Evolutionary conservation across 1,284 basidiomycete species (phyloP).

Genomic region (Ustilago cynodontis): DNA sequence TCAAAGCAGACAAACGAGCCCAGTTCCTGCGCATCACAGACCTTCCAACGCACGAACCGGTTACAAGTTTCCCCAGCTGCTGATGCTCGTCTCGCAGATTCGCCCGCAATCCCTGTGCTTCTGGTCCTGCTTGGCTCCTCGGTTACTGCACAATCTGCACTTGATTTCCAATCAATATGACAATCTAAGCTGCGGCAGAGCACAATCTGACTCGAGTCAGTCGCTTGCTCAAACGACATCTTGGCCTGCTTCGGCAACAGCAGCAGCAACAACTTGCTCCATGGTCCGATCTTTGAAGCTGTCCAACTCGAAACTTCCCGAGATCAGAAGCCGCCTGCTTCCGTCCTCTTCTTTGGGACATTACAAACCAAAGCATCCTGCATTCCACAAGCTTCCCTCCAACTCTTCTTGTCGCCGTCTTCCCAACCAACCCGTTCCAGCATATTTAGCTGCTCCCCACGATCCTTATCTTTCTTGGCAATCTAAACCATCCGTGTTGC

Average conservation of each 20-base stretch:
- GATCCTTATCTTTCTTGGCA: constrained; percentile 34
- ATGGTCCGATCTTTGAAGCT: background rate
- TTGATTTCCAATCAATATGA: background rate
- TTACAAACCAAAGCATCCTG: background rate
- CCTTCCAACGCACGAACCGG: constrained; percentile 11
- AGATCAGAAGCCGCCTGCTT: constrained; percentile 8
- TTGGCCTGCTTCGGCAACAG: constrained; percentile 4
- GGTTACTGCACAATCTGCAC: background rate
- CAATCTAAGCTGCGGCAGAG: background rate
- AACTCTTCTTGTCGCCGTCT: constrained; percentile 3
- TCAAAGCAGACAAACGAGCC: background rate
- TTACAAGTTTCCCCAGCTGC: constrained; percentile 9
- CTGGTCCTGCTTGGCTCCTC: constrained; percentile 7
- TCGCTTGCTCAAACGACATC: constrained; percentile 5
- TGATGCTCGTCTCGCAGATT: background rate
- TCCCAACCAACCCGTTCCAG: background rate
- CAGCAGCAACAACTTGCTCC: background rate
- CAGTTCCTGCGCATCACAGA: background rate
- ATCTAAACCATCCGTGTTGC: background rate
- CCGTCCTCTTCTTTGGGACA: background rate
- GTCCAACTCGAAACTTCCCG: background rate
- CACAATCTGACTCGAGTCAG: constrained; percentile 14
- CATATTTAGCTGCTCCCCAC: constrained; percentile 7
- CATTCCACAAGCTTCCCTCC: background rate
- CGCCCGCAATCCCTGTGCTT: constrained; percentile 1